Evolutionary conservation across 805 yeast species (phyloP).

Genomic region (Barnettozyma pratensis): DNA sequence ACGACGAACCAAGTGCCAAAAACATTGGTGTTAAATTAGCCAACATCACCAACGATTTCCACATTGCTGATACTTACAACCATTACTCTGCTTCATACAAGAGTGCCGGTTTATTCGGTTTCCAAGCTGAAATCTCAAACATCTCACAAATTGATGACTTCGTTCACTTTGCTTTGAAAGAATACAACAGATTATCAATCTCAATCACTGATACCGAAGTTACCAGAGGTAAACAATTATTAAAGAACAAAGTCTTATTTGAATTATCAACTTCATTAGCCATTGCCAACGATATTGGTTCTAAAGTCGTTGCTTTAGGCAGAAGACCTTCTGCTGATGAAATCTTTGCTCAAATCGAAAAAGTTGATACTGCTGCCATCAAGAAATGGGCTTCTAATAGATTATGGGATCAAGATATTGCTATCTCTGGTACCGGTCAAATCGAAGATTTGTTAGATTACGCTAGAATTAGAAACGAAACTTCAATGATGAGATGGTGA

Average conservation of each 20-base stretch:
- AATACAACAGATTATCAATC: slow-evolving; percentile 81
- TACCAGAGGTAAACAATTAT: slow-evolving; percentile 67
- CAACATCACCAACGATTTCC: slow-evolving; percentile 63
- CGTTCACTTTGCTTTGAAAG: slow-evolving; percentile 74
- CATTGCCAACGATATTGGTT: slow-evolving; percentile 53
- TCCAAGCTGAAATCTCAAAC: slow-evolving; percentile 60
- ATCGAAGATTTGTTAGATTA: slow-evolving; percentile 81
- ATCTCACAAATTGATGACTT: slow-evolving; percentile 63
- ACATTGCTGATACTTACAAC: slow-evolving; percentile 62
- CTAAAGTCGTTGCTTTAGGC: slow-evolving; percentile 54
- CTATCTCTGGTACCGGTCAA: slow-evolving; percentile 79
- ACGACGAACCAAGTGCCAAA: slow-evolving; percentile 49
- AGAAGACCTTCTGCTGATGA: slow-evolving; percentile 57
- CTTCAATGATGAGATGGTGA: slow-evolving; percentile 84
- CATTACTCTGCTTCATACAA: slow-evolving; percentile 72
- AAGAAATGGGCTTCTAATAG: slow-evolving; percentile 69
- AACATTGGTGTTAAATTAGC: slow-evolving; percentile 67
- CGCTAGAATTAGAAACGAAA: slow-evolving; percentile 81
- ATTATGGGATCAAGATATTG: slow-evolving; percentile 83
- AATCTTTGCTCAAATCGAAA: slow-evolving; percentile 57
- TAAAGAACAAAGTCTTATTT: slow-evolving; percentile 58
- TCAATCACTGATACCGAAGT: slow-evolving; percentile 75
- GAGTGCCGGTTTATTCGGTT: slow-evolving; percentile 83
- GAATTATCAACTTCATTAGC: slow-evolving; percentile 44
- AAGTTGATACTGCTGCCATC: slow-evolving; percentile 53